phyloP scores from a whole-genome alignment of 371 early-diverging fungal genomes.

The Fennellomyces sp. region DNA sequence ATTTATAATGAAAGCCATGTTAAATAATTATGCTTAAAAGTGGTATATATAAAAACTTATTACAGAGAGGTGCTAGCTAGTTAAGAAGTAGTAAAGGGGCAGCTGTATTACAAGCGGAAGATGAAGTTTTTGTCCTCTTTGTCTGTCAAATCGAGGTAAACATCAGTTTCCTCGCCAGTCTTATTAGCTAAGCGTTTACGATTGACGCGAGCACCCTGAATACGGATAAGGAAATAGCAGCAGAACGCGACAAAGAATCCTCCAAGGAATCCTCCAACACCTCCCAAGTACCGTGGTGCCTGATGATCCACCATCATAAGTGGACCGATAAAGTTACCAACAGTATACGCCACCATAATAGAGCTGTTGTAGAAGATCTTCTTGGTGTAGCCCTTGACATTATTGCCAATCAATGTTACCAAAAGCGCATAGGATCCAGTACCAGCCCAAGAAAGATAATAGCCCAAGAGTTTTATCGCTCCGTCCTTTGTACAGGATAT shows the following conservation, averaged over 20 bases:
- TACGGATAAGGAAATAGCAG: constrained; percentile 13
- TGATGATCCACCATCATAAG: constrained; percentile 14
- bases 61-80: too few relatives aligned
- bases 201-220: constrained; percentile 21
- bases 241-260: constrained; percentile 7
- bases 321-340: constrained; percentile 19
- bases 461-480: constrained; percentile 24
- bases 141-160: constrained; percentile 29
- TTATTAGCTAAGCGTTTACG: constrained; percentile 11
- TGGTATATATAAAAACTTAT: too few relatives aligned
- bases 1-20: too few relatives aligned
- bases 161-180: constrained; percentile 4
- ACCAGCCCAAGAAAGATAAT: constrained; percentile 28
- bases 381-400: constrained; percentile 21
- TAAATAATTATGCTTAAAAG: too few relatives aligned
- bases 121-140: constrained; percentile 30
- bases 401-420: constrained; percentile 17
- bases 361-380: constrained; percentile 24
- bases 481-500: too few relatives aligned
- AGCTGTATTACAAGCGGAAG: constrained; percentile 19
- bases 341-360: constrained; percentile 23
- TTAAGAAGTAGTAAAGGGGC: neutral
- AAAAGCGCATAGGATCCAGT: constrained; percentile 26
- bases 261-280: constrained; percentile 2
- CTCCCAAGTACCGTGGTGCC: constrained; percentile 6